A percentile compares a stretch with the other conserved stretches of the same genome.
These are phyloP conservation scores for Amoebophrya sp. DNA, from an alignment of 169 alveolate genomes.

Conservation along the genomic window DNA sequence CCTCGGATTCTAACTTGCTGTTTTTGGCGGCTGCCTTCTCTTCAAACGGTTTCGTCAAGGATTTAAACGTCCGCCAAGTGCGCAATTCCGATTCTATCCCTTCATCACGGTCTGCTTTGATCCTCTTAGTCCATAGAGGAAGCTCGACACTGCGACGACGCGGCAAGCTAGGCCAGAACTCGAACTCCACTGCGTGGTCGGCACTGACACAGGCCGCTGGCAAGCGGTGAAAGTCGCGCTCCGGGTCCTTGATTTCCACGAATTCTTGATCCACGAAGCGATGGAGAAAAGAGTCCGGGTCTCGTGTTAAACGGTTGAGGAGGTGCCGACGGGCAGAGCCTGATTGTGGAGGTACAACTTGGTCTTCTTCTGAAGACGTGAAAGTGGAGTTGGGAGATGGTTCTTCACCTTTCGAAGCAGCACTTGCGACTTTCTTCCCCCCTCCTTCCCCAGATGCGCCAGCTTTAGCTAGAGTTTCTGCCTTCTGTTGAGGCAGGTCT, in stretches of 20 bases:
- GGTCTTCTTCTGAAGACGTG: too few species aligned
- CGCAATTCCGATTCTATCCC: neutral
- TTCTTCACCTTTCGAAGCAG: too few species aligned
- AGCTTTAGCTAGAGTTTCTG: too few species aligned
- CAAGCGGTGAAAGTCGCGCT: neutral
- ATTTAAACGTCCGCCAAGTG: neutral
- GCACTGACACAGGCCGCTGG: neutral
- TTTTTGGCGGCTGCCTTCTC: neutral
- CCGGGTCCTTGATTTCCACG: neutral
- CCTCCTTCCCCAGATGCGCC: too few species aligned
- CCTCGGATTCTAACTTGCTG: neutral
- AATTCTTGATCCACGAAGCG: too few species aligned
- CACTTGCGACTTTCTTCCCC: too few species aligned
- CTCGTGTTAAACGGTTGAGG: too few species aligned
- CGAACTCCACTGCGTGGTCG: neutral
- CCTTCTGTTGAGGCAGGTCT: too few species aligned
- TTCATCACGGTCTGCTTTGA: neutral
- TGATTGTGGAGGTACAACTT: too few species aligned
- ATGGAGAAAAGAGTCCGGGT: too few species aligned
- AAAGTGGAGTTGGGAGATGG: too few species aligned
- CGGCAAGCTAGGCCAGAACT: neutral
- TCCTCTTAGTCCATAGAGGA: neutral
- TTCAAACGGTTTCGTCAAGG: neutral
- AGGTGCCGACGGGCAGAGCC: too few species aligned
- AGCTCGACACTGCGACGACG: neutral